Evolutionary conservation across 208 protist species (phyloP).

Genomic region (Phytomonas serpens): DNA sequence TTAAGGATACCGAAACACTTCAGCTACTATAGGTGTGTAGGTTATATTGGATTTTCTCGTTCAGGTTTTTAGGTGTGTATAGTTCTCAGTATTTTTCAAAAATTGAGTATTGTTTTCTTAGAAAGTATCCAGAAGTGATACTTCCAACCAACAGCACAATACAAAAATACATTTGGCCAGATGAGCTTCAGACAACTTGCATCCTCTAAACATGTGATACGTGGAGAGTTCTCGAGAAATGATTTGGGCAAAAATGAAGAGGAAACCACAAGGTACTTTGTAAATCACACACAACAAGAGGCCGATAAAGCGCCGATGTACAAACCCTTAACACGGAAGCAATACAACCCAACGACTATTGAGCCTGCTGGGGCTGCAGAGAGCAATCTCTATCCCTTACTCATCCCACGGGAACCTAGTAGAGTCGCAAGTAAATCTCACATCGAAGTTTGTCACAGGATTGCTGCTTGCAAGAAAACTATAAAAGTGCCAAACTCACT

Average conservation of each 20-base stretch:
- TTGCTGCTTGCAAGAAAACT: neutral
- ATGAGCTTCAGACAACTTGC: neutral
- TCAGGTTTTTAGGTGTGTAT: constrained; percentile 4
- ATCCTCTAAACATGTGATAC: neutral
- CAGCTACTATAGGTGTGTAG: neutral
- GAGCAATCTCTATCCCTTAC: neutral
- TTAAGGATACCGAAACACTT: neutral
- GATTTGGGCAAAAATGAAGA: neutral
- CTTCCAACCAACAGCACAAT: neutral
- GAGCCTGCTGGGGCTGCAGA: neutral
- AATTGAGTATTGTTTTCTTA: neutral
- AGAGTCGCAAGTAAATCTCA: neutral
- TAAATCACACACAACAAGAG: neutral
- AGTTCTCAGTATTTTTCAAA: neutral
- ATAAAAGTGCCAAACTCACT: neutral
- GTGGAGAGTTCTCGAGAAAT: constrained; percentile 8
- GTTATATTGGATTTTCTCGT: constrained; percentile 9
- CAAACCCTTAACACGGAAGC: neutral
- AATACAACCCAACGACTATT: neutral
- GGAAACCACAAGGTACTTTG: neutral
- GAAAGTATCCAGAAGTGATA: neutral
- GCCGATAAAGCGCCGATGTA: neutral
- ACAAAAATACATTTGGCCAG: neutral
- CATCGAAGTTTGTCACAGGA: neutral
- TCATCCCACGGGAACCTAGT: neutral